These are phyloP conservation scores for Plasmodium inui DNA, from an alignment of 169 alveolate genomes.

Conservation along the genomic window DNA sequence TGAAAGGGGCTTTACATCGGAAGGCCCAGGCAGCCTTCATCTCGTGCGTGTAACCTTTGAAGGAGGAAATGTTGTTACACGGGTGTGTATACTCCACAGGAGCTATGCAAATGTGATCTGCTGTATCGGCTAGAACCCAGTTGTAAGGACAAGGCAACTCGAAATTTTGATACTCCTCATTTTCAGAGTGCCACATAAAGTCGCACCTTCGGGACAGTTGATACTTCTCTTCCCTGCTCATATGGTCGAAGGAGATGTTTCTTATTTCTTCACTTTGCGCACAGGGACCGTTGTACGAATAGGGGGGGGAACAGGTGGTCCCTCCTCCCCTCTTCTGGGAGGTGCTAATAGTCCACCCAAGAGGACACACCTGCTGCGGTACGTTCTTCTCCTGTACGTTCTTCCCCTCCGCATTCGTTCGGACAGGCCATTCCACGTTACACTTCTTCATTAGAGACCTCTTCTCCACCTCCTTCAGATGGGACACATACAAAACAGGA, in stretches of 20 bases:
- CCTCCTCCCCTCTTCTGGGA: neutral
- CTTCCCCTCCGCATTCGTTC: neutral
- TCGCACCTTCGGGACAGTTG: conserved; percentile 29
- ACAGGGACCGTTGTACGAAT: conserved; percentile 71
- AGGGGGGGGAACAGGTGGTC: conserved; percentile 22
- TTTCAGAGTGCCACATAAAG: conserved; percentile 37
- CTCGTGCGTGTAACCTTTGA: conserved; percentile 72
- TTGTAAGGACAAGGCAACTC: conserved; percentile 64
- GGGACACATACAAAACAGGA: conserved; percentile 26
- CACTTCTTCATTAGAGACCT: conserved; percentile 41
- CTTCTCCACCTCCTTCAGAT: conserved; percentile 55
- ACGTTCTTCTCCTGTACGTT: neutral
- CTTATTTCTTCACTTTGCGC: neutral
- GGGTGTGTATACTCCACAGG: conserved; percentile 78
- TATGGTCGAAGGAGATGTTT: conserved; percentile 25
- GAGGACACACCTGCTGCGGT: conserved; percentile 38
- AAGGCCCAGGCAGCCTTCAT: conserved; percentile 83
- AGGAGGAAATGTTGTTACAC: conserved; percentile 79
- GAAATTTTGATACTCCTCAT: conserved; percentile 26
- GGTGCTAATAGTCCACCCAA: conserved; percentile 36
- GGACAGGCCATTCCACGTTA: conserved; percentile 75
- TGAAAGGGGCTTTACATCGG: conserved; percentile 76
- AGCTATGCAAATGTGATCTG: conserved; percentile 34
- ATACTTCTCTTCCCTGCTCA: conserved; percentile 62
- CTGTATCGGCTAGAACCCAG: conserved; percentile 45